Conservation (phyloP, 169 alveolate genomes). For the Perkinsus olseni region DNA sequence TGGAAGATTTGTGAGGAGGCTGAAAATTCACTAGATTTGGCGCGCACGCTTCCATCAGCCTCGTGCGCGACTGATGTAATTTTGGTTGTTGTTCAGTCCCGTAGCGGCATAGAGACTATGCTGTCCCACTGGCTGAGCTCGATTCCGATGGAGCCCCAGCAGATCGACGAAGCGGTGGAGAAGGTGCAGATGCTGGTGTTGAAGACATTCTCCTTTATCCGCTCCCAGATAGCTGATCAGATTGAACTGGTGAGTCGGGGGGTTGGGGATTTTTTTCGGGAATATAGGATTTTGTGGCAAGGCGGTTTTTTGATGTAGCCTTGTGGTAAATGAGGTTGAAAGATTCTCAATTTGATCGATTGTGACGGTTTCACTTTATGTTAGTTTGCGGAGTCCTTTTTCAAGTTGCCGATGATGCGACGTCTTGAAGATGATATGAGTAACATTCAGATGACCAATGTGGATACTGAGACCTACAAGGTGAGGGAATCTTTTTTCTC, state of each 20-base stretch:
- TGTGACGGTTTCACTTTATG: neutral
- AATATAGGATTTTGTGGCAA: neutral
- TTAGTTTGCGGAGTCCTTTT: slow-evolving; percentile 35
- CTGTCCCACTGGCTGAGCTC: slow-evolving; percentile 8
- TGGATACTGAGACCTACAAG: neutral
- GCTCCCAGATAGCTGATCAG: slow-evolving; percentile 34
- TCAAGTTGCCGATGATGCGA: slow-evolving; percentile 39
- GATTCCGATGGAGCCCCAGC: slow-evolving; percentile 31
- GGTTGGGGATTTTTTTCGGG: neutral
- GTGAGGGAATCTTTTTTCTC: neutral
- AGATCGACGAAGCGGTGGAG: slow-evolving; percentile 12
- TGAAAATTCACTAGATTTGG: no score
- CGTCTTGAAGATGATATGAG: slow-evolving; percentile 26
- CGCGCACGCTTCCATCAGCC: no score
- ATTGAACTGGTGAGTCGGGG: neutral
- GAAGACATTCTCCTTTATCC: slow-evolving; percentile 25
- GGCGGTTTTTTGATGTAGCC: neutral
- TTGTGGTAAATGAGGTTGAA: neutral
- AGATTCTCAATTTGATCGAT: no score
- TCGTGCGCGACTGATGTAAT: neutral
- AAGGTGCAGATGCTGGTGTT: slow-evolving; percentile 10
- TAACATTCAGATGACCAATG: neutral
- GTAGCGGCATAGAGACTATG: slow-evolving; percentile 22
- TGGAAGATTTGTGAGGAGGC: no score
- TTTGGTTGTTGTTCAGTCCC: slow-evolving; percentile 7